Base-by-base conservation (phyloP, 352 stramenopile genomes). In the Phytophthora fragariae region DNA sequence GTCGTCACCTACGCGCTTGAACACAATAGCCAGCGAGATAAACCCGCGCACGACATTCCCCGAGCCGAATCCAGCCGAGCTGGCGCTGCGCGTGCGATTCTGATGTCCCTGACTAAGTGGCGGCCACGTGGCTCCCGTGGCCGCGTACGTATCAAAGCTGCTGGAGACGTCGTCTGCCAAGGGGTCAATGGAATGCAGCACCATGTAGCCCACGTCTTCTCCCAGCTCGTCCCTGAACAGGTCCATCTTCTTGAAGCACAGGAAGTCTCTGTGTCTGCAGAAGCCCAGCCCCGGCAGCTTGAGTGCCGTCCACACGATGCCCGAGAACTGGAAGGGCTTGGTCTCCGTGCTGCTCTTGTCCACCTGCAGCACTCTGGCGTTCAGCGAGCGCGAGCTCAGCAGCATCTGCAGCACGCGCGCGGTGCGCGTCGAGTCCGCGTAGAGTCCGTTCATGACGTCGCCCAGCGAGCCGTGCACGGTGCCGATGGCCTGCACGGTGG, bases 201-300 rank as follows among this genome's bases (percentile, higher is more conserved):
- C 86, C 53, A 94, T 61, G 62, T 86, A 92, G 17, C 85, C 88
- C 47, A 93, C 67, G 14, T 93, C 85, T 52, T 91, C 79, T n/a
- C 84, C 83, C 5, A 84, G 56, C 41, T 92, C 84, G 60, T 90
- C 78, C 52, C 77, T 86, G 44, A 86, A 68, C 11, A 68, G 39
- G 49, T 90, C 83, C 84, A 91, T 92, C 76, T 93, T 92, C 75
- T 92, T 92, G 65, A 92, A 94, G 60, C 85, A 92, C 35, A 93
- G 63, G 53, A 94, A 89, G 69, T 94, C 88, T 3, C 88, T 72
- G 55, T 87, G 82, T 66, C 84, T 80, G 70, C 85, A 92, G 11
- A 94, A 67, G 19, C 83, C 85, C 10, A 89, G 72, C 0, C 82
- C 76, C 9, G 67, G 63, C 11, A 88, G 69, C 72, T 92, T 86